Base-by-base conservation (phyloP, 305 asterid genomes). In the Euphrasia arctica region DNA sequence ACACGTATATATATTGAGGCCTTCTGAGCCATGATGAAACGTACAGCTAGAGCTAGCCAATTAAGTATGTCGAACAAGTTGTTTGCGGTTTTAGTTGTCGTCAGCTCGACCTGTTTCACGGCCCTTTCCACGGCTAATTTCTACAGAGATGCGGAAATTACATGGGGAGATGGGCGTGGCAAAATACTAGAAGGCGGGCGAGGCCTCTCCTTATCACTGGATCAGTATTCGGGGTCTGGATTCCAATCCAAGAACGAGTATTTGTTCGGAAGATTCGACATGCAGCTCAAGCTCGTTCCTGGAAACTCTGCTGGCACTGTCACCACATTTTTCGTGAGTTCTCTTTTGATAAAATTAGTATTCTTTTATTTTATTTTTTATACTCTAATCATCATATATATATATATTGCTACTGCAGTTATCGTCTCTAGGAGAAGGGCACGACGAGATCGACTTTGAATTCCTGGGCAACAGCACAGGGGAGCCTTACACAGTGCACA, bases 371-470 rank as follows among this genome's bases (percentile, higher is more conserved):
- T 25, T 25, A 25, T 25, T 25, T 25, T 25, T 25, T 25, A 25
- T 25, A 25, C 9, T 0, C 5, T 54, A 4, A 27, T 54, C 25
- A 12, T 54, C 27, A 0, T 39, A 51, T 49, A 0, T 48, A 18
- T 18, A 18, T 18, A 18, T 18, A 18, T 18, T 18, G 22, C 22
- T 18, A 18, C 22, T 18, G 54, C 18, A 88, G 91, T 56, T 88
- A 66, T 88, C 96, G 27, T 88, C 96, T 5, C 15, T 73, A 62
- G 93, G 96, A 39, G 0, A 65, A n/a, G 74, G 9, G 57, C 96
- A 78, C 54, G 95, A 85, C 52, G 96, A 88, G 72, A 86, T 88
- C 71, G 96, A 88, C 67, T 82, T 85, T 43, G 96, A 88, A 72
- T 84, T 88, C 68, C 70, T 88, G 81, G 94, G 96, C 49, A 88